Evolutionary conservation across 2,329 filamentous ascomycete species (phyloP), one percentile per base, ranked within the genome.

Genomic region (Cladosporium sphaerospermum): DNA sequence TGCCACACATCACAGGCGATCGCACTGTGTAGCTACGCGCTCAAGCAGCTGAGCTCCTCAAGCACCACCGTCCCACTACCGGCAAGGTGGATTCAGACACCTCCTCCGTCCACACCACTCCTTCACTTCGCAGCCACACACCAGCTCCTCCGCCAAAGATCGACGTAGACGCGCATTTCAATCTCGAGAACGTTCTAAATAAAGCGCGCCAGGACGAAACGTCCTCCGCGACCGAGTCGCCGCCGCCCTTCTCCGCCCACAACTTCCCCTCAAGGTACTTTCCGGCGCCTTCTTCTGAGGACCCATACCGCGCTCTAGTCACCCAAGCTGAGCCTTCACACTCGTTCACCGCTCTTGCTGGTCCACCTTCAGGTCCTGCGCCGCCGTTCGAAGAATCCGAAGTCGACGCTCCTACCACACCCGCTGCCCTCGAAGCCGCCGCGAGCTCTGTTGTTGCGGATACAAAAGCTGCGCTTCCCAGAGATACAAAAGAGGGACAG

Each of bases 381-480:
- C 75, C 78, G 47, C 74, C 75, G 50, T 73, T 75, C 54, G 72
- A 76, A 53, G 64, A 66, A 53, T 56, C 61, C 11, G 51, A 53
- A 36, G 56, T 59, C 41, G 53, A 56, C 9, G 55, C 59, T 40
- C 53, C 56, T 58, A 75, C 78, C 61, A 53, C 43, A 46, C 43
- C 51, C 11, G 43, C 11, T 42, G 51, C 51, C 31, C 36, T 53
- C 19, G 68, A 71, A 61, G 71, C 74, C 55, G 73, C 75, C 40
- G 75, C 77, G 53, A 75, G 76, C 33, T 72, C 72, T 50, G 74
- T 78, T 61, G 74, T 80, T 63, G 82, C 83, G 60, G 89, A 95
- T 68, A 92, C 89, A 66, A 95, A 96, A 73, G 84, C 86, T 64
- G 88, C 85, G 48, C 83, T 95, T 65, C 86, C 88, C n/a, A 78